Conservation (phyloP, 2,329 filamentous ascomycete genomes). For the Madurella fahalii region DNA sequence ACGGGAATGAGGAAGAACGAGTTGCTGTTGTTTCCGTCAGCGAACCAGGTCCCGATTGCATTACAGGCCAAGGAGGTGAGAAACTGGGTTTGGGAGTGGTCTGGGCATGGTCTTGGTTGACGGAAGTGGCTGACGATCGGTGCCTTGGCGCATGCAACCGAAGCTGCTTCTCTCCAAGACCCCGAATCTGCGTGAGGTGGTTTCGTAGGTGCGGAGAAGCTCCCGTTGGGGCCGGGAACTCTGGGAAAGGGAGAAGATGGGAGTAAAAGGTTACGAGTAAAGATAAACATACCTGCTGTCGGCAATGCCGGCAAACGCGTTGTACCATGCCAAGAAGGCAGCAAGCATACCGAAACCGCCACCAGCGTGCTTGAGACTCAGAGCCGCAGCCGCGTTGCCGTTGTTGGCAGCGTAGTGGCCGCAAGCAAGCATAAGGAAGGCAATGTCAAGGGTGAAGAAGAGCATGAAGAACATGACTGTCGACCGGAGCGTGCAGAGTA, state of each 20-base stretch:
- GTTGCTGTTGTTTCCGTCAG: slow-evolving; percentile 54
- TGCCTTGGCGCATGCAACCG: slow-evolving; percentile 21
- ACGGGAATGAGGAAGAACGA: slow-evolving; percentile 90
- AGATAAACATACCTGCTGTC: slow-evolving; percentile 56
- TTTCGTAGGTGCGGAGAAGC: neutral
- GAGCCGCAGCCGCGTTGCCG: slow-evolving; percentile 42
- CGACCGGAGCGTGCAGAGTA: slow-evolving; percentile 71
- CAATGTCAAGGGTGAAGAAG: slow-evolving; percentile 72
- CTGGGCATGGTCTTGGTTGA: slow-evolving; percentile 13
- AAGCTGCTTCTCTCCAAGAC: neutral
- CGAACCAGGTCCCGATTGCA: neutral
- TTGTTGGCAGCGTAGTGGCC: slow-evolving; percentile 56
- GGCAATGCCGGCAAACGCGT: slow-evolving; percentile 75
- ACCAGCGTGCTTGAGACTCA: slow-evolving; percentile 61
- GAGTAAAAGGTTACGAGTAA: slow-evolving; percentile 5
- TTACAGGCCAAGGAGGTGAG: neutral
- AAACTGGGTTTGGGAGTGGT: slow-evolving; percentile 1
- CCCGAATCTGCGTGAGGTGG: slow-evolving; percentile 2
- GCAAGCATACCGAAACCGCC: slow-evolving; percentile 77
- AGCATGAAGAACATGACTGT: slow-evolving; percentile 74
- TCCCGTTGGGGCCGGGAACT: neutral
- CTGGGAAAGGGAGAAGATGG: neutral
- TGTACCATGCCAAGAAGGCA: slow-evolving; percentile 83
- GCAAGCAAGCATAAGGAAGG: slow-evolving; percentile 69
- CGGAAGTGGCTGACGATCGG: slow-evolving; percentile 21